These are phyloP conservation scores for Leishmania braziliensis DNA, from an alignment of 208 protist genomes.

Conservation along the genomic window DNA sequence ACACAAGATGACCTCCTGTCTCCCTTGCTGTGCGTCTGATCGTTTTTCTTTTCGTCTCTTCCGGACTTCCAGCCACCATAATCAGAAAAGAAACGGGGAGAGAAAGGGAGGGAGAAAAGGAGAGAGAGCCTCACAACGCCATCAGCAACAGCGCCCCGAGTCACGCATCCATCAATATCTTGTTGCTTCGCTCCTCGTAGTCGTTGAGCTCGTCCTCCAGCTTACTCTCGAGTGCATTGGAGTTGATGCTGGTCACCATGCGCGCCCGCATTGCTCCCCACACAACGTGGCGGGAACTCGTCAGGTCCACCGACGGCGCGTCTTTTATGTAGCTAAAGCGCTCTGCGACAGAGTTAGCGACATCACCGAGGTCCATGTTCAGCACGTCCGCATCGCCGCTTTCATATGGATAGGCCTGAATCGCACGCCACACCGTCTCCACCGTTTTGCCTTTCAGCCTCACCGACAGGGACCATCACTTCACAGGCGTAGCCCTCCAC, in stretches of 20 bases:
- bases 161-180: conserved; percentile 4
- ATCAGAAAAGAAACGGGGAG: background rate
- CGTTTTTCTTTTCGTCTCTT: background rate
- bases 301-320: conserved; percentile 14
- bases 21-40: background rate
- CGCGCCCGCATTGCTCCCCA: conserved; percentile 20
- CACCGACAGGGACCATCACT: conserved; percentile 12
- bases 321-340: conserved; percentile 30
- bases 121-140: background rate
- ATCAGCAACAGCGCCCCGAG: background rate
- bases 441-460: conserved; percentile 16
- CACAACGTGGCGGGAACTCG: conserved; percentile 16
- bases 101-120: background rate
- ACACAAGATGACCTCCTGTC: background rate
- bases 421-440: conserved; percentile 19
- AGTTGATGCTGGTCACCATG: conserved; percentile 5
- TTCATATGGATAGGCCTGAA: conserved; percentile 26
- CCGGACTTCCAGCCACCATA: background rate
- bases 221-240: conserved; percentile 7
- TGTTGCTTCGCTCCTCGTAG: conserved; percentile 1
- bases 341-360: conserved; percentile 15
- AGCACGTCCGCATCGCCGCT: background rate
- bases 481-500: conserved; percentile 25
- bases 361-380: conserved; percentile 21
- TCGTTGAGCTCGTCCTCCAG: conserved; percentile 8